Conservation (phyloP, 225 moss, liverwort and hornwort genomes). For the Pseudisothecium myosuroides region DNA sequence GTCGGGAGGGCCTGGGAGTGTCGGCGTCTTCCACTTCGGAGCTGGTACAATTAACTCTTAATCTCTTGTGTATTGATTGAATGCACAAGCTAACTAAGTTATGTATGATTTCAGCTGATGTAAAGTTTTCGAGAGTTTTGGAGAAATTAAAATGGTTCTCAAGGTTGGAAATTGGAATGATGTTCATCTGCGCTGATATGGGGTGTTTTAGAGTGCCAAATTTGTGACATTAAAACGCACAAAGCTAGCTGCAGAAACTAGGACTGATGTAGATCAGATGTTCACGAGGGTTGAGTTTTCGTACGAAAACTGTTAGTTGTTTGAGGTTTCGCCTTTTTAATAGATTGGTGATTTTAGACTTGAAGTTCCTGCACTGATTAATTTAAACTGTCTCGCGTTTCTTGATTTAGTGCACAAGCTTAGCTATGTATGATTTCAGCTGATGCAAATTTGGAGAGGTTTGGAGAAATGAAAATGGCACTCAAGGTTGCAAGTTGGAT, state of each 20-base stretch:
- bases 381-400: neutral
- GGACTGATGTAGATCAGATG: neutral
- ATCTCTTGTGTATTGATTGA: no score
- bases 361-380: no score
- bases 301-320: neutral
- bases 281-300: neutral
- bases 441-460: neutral
- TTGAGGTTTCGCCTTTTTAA: neutral
- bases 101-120: neutral
- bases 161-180: neutral
- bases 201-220: neutral
- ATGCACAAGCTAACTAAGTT: neutral
- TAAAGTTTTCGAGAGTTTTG: neutral
- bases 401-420: neutral
- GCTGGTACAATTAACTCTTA: neutral
- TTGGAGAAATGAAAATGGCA: neutral
- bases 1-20: conserved; percentile 3
- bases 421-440: neutral
- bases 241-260: neutral
- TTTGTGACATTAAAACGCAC: neutral
- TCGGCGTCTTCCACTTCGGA: conserved; percentile 15
- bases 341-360: neutral
- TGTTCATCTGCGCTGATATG: neutral
- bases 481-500: neutral
- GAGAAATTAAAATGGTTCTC: neutral